Conservation (phyloP, 768 basidiomycete species). For the Kwoniella sp. region DNA sequence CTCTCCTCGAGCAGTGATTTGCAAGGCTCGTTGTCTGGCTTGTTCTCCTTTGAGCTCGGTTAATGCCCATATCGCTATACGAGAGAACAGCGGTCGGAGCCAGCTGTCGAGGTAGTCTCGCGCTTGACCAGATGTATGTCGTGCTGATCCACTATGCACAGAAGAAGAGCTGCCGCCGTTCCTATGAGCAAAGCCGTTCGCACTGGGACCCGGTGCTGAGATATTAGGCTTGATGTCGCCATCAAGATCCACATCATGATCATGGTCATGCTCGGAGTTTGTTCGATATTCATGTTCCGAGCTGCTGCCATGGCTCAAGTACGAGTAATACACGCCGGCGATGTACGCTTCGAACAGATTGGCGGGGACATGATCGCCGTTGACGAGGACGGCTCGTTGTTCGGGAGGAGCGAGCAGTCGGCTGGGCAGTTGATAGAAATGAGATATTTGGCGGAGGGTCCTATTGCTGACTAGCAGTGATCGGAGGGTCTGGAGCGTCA, state of each 20-base stretch:
- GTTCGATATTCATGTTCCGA: no score
- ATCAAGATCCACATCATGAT: background rate
- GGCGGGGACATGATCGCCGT: slow-evolving; percentile 32
- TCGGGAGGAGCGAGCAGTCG: slow-evolving; percentile 25
- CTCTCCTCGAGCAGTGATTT: background rate
- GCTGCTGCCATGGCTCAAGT: slow-evolving; percentile 22
- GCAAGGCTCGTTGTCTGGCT: background rate
- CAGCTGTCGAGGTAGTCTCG: slow-evolving; percentile 33
- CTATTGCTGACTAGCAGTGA: slow-evolving; percentile 38
- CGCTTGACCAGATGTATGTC: slow-evolving; percentile 23
- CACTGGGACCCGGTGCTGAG: background rate
- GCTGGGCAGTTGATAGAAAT: slow-evolving; percentile 30
- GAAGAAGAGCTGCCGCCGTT: background rate
- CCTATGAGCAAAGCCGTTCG: background rate
- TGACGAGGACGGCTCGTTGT: slow-evolving; percentile 10
- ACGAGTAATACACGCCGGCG: slow-evolving; percentile 42
- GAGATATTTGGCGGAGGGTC: slow-evolving; percentile 37
- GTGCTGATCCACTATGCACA: background rate
- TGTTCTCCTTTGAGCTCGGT: slow-evolving; percentile 25
- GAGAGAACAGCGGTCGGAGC: slow-evolving; percentile 42
- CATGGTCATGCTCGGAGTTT: slow-evolving; percentile 1
- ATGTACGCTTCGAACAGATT: slow-evolving; percentile 49
- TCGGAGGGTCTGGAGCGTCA: slow-evolving; percentile 32
- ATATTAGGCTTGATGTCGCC: background rate
- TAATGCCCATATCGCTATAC: slow-evolving; percentile 30